phyloP scores from a whole-genome alignment of 768 basidiomycete genomes.

The Termitomyces sp. region DNA sequence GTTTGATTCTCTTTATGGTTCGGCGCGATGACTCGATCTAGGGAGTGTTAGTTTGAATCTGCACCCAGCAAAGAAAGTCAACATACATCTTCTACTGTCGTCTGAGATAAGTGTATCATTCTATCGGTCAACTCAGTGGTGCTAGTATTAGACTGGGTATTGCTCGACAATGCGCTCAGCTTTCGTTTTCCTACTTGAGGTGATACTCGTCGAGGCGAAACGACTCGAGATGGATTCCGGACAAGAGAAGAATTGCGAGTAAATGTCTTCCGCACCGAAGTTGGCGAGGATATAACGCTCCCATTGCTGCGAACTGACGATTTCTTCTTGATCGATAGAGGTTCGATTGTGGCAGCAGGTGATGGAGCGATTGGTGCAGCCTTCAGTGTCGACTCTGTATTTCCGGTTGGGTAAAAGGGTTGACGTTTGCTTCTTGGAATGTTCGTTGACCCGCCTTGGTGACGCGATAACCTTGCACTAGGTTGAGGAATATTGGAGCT shows the following conservation, averaged over 20 bases:
- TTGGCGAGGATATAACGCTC: conserved; percentile 32
- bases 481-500: conserved; percentile 18
- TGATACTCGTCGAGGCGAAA: conserved; percentile 52
- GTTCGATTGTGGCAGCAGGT: conserved; percentile 53
- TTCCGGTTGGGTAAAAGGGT: conserved; percentile 52
- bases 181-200: conserved; percentile 46
- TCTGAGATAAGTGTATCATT: conserved; percentile 44
- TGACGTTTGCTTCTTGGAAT: conserved; percentile 74
- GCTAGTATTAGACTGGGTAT: conserved; percentile 14
- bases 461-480: conserved; percentile 21
- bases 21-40: conserved; percentile 72
- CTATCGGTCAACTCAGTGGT: conserved; percentile 39
- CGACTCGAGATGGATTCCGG: conserved; percentile 36
- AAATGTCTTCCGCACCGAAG: conserved; percentile 33
- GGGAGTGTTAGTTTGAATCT: not conserved
- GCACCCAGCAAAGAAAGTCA: not conserved
- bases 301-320: conserved; percentile 51
- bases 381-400: conserved; percentile 54
- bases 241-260: conserved; percentile 54
- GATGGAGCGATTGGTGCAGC: conserved; percentile 25
- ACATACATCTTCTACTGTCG: conserved; percentile 67
- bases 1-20: conserved; percentile 70
- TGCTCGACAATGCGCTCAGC: conserved; percentile 21
- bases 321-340: conserved; percentile 85
- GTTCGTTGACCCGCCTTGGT: conserved; percentile 34